Percentiles rank a stretch among this genome's conserved stretches.
Conservation (phyloP, 2,329 filamentous ascomycete species). For the Fusarium agapanthi region DNA sequence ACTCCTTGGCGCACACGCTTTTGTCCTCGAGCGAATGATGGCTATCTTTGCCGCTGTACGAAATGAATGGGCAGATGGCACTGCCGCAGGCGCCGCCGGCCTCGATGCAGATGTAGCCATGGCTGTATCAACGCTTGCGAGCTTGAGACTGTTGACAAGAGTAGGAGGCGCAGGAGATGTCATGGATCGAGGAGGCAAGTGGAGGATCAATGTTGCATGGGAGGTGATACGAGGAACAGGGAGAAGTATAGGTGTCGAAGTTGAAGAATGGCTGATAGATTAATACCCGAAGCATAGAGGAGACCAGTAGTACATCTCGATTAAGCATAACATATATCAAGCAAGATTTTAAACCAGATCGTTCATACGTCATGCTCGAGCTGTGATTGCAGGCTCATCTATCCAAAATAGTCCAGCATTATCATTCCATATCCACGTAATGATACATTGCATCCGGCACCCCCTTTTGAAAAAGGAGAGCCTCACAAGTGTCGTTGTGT, state of each 20-base stretch:
- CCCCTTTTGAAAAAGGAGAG: neutral
- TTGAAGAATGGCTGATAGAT: slow-evolving; percentile 79
- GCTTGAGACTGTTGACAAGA: slow-evolving; percentile 72
- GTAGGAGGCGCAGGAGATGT: slow-evolving; percentile 70
- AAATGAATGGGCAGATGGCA: slow-evolving; percentile 58
- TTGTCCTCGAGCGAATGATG: slow-evolving; percentile 80
- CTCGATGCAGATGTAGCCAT: slow-evolving; percentile 67
- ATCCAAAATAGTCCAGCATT: slow-evolving; percentile 23
- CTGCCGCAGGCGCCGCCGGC: slow-evolving; percentile 42
- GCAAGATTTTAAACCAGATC: neutral
- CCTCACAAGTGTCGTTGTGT: slow-evolving; percentile 1
- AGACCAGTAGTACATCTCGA: neutral
- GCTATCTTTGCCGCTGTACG: slow-evolving; percentile 78
- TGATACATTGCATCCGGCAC: slow-evolving; percentile 32
- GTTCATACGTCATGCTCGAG: slow-evolving; percentile 13
- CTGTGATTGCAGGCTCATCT: slow-evolving; percentile 25
- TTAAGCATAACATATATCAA: neutral
- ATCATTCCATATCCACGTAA: slow-evolving; percentile 36
- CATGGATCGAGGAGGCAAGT: slow-evolving; percentile 75
- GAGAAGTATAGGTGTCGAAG: slow-evolving; percentile 77
- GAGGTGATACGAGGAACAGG: slow-evolving; percentile 77
- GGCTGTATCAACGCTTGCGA: slow-evolving; percentile 77
- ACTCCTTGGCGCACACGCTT: slow-evolving; percentile 78
- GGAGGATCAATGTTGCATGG: slow-evolving; percentile 82
- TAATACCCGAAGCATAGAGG: slow-evolving; percentile 45